Evolutionary conservation across 306 rosid species (phyloP), one percentile per base, ranked within the genome.

Genomic region (Quercus alba): DNA sequence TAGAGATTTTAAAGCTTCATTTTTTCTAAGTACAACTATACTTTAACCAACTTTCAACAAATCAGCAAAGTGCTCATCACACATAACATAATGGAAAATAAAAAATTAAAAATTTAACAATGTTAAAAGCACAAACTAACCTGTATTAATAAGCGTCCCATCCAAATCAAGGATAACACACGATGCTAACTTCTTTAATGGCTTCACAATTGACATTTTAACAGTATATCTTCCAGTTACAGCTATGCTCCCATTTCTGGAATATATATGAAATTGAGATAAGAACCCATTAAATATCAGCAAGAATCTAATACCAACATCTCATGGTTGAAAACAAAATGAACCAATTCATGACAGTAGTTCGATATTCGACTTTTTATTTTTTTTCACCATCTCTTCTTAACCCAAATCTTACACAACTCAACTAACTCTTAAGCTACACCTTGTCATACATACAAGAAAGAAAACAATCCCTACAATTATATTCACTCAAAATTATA

Each of bases 91-190:
- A 8, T 8, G 46, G 46, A 41, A 41, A 41, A 41, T 8, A 8
- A 38, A 0, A 38, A 14, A 38, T 28, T 41, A 4, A 38, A 14
- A 38, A 70, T 61, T 28, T 30, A 63, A 35, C 12, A 57, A 80
- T 31, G 33, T 4, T 26, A n/a, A 64, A 21, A 72, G 55, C 20
- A 26, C 63, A 11, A 68, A 11, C 64, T 64, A 31, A 91, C 99
- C 99, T 81, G 97, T 93, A 78, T 90, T 84, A 41, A 95, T 83
- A 35, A 95, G 88, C 1, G 97, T 93, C 77, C 98, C 99, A 83
- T 95, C 98, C 88, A 95, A 87, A 88, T 91, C 99, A 85, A 95
- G 87, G 71, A 95, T 81, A 72, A 95, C 94, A 49, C 94, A 89
- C 7, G 89, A 86, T 21, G 86, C 56, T 72, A 81, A 76, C 78